Evolutionary conservation across 2,329 filamentous ascomycete species (phyloP).

Genomic region (Hypoxylon sp.): DNA sequence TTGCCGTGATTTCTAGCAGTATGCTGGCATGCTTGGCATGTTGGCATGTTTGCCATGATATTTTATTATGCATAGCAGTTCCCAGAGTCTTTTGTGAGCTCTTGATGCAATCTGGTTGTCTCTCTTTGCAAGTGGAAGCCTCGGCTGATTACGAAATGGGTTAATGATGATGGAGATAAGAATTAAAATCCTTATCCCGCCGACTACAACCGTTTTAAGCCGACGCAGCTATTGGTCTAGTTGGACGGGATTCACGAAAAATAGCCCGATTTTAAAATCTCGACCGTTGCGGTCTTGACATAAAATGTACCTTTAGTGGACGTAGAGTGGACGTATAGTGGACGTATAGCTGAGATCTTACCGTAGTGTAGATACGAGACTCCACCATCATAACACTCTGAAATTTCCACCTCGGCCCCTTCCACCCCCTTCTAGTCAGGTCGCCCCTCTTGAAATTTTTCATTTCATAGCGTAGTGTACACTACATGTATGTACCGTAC

Average conservation of each 20-base stretch:
- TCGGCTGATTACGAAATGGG: constrained; percentile 26
- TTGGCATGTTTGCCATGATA: not conserved
- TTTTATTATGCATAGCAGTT: not conserved
- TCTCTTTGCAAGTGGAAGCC: constrained; percentile 9
- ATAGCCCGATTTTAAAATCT: constrained; percentile 38
- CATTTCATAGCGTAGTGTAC: not conserved
- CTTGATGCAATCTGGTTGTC: not conserved
- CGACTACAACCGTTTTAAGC: constrained; percentile 36
- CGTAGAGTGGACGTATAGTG: not conserved
- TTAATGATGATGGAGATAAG: constrained; percentile 30
- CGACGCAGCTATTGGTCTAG: constrained; percentile 13
- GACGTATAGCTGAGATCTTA: constrained; percentile 24
- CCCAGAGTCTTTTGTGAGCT: not conserved
- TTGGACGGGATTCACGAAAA: constrained; percentile 9
- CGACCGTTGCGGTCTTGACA: constrained; percentile 12
- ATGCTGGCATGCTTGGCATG: not conserved
- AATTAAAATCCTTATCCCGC: constrained; percentile 20
- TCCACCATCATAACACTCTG: constrained; percentile 32
- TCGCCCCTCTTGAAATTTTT: constrained; percentile 33
- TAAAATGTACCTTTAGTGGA: not conserved
- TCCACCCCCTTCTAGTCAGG: constrained; percentile 12
- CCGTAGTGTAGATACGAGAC: constrained; percentile 34
- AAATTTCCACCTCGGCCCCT: constrained; percentile 43
- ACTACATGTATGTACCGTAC: too few species aligned
- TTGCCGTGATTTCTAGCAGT: not conserved